These are phyloP conservation scores for Microdochium trichocladiopsis DNA, from an alignment of 2,329 filamentous ascomycete species.

Conservation along the genomic window DNA sequence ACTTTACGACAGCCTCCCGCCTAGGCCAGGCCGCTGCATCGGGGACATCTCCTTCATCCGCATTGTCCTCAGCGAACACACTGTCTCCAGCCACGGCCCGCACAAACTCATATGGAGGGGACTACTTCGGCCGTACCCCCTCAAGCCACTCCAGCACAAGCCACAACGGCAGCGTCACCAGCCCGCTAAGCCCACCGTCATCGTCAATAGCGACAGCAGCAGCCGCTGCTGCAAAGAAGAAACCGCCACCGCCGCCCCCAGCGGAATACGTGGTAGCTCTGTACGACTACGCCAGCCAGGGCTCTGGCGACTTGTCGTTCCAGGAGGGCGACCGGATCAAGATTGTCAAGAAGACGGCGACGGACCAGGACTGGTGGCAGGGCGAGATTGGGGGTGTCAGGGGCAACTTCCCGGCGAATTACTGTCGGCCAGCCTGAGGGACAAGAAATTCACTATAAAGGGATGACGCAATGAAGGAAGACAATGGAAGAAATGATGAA, in stretches of 20 bases:
- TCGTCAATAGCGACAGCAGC: conserved; percentile 10
- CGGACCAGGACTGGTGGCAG: conserved; percentile 83
- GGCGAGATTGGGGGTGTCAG: conserved; percentile 63
- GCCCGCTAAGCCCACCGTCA: not conserved
- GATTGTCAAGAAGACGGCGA: conserved; percentile 71
- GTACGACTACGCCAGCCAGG: conserved; percentile 68
- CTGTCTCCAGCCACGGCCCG: conserved; percentile 15
- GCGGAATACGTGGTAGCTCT: conserved; percentile 60
- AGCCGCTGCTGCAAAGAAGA: conserved; percentile 53
- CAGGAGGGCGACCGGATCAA: conserved; percentile 70
- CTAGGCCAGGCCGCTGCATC: conserved; percentile 24
- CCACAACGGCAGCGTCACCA: conserved; percentile 10
- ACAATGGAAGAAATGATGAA: too few relatives aligned
- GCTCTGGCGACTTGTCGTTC: conserved; percentile 65
- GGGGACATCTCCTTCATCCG: conserved; percentile 18
- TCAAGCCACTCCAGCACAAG: not conserved
- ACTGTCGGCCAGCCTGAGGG: conserved; percentile 45
- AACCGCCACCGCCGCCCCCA: conserved; percentile 63
- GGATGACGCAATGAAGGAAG: too few relatives aligned
- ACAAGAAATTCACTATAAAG: not conserved
- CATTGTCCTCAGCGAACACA: conserved; percentile 20
- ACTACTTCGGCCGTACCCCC: not conserved
- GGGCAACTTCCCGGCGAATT: conserved; percentile 79
- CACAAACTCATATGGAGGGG: conserved; percentile 10
- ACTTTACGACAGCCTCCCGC: conserved; percentile 36